phyloP scores from a whole-genome alignment of 495 filamentous ascomycete species.

The Xylaria venustula region DNA sequence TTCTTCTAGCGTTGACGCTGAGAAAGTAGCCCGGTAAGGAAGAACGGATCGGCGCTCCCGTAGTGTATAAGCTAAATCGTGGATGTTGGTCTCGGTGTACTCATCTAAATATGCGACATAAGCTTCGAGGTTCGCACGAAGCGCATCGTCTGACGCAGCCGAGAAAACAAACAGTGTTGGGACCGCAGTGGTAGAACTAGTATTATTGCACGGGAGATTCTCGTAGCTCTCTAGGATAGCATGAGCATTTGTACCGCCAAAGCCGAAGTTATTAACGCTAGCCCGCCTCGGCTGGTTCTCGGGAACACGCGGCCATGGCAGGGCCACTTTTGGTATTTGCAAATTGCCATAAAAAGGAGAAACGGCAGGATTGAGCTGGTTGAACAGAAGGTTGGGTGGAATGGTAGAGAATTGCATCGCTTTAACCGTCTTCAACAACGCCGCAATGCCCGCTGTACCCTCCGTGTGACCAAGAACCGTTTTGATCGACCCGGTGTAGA shows the following conservation, averaged over 20 bases:
- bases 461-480: neutral
- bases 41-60: neutral
- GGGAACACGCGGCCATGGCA: neutral
- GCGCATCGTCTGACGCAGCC: neutral
- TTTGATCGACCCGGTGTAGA: neutral
- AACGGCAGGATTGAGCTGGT: neutral
- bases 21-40: neutral
- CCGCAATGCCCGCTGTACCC: neutral
- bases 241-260: neutral
- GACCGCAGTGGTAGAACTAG: neutral
- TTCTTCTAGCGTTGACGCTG: neutral
- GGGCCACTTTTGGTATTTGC: neutral
- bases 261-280: neutral
- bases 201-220: neutral
- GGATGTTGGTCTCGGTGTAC: constrained; percentile 4
- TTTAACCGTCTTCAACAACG: neutral
- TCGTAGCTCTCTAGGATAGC: neutral
- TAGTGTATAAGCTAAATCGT: neutral
- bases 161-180: neutral
- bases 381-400: neutral
- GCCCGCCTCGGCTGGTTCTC: neutral
- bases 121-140: neutral
- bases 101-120: neutral
- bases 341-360: neutral
- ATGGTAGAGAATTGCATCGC: neutral